These are phyloP conservation scores for Fusarium caatingaense DNA, from an alignment of 2,329 filamentous ascomycete genomes.

Conservation along the genomic window DNA sequence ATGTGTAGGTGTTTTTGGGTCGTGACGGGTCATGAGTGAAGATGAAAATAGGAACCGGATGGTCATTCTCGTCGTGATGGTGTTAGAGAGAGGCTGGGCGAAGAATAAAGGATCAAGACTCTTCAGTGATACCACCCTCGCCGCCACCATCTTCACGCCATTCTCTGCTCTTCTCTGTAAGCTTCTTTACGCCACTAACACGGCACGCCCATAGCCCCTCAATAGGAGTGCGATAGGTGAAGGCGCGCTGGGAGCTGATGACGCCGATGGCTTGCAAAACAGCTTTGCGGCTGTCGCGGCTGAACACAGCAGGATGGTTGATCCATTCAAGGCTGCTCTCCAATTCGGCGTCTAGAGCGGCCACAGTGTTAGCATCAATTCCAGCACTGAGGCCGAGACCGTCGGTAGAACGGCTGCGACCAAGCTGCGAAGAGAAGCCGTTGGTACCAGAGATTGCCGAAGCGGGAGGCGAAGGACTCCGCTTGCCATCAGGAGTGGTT, in stretches of 20 bases:
- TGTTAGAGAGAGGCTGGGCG: constrained; percentile 23
- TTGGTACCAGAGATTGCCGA: constrained; percentile 58
- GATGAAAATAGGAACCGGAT: constrained; percentile 36
- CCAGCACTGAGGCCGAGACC: constrained; percentile 72
- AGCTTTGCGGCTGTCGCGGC: constrained; percentile 92
- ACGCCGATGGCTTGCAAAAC: constrained; percentile 97
- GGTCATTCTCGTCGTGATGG: constrained; percentile 34
- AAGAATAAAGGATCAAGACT: constrained; percentile 56
- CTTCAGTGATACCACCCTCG: constrained; percentile 72
- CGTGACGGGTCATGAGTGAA: constrained; percentile 45
- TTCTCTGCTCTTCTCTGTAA: constrained; percentile 86
- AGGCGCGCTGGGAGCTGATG: constrained; percentile 92
- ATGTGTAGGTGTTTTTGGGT: constrained; percentile 40
- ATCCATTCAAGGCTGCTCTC: constrained; percentile 97
- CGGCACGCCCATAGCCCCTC: constrained; percentile 90
- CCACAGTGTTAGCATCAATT: constrained; percentile 86
- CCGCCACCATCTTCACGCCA: constrained; percentile 91
- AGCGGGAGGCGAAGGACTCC: constrained; percentile 65
- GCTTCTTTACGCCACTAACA: constrained; percentile 80
- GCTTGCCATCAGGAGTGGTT: constrained; percentile 65
- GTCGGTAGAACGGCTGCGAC: constrained; percentile 66
- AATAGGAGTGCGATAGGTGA: constrained; percentile 90
- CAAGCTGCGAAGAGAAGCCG: constrained; percentile 57
- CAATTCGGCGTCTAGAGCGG: constrained; percentile 89
- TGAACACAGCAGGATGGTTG: constrained; percentile 93